phyloP scores from a whole-genome alignment of 2,329 filamentous ascomycete genomes.

The Pestalotiopsis sp. region DNA sequence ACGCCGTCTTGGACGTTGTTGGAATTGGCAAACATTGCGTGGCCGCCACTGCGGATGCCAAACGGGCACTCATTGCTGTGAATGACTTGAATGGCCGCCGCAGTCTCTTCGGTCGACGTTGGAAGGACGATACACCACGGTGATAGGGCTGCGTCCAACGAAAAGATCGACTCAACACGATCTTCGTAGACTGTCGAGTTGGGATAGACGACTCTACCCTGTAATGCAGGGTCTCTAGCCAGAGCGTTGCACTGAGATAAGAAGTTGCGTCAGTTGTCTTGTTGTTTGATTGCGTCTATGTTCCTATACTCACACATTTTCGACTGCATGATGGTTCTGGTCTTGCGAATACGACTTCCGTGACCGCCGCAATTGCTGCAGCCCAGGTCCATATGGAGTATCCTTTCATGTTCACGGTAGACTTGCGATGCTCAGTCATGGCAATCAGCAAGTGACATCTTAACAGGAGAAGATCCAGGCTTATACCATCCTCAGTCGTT shows the following conservation, averaged over 20 bases:
- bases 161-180: constrained; percentile 1
- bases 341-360: not conserved
- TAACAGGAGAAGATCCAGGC: not conserved
- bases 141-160: not conserved
- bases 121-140: constrained; percentile 13
- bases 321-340: not conserved
- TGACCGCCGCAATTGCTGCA: not conserved
- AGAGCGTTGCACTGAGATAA: not conserved
- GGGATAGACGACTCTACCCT: constrained; percentile 3
- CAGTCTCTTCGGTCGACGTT: constrained; percentile 8
- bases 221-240: not conserved
- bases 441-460: not conserved
- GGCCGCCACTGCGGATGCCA: constrained; percentile 15
- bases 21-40: constrained; percentile 9
- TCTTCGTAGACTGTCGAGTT: not conserved
- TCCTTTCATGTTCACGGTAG: not conserved
- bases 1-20: constrained; percentile 15
- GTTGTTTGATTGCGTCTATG: not conserved
- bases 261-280: not conserved
- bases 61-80: constrained; percentile 17
- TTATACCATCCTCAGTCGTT: not conserved
- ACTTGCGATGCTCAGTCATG: not conserved
- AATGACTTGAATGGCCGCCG: constrained; percentile 8
- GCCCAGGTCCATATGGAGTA: not conserved
- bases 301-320: not conserved